Conservation (phyloP, 2,329 filamentous ascomycete species). For the Fusarium sp. region DNA sequence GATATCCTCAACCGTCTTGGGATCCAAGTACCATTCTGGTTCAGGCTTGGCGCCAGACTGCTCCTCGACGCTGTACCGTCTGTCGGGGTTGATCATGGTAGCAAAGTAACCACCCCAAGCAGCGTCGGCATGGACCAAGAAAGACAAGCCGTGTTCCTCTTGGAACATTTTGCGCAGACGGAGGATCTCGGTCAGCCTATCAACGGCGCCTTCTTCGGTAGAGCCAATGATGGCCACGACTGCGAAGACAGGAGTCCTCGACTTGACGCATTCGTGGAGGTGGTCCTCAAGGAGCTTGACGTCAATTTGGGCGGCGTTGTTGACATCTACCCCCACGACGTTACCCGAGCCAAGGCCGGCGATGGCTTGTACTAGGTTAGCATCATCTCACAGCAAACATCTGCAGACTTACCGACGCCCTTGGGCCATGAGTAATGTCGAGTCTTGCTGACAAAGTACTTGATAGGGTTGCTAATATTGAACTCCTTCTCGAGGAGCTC, state of each 20-base stretch:
- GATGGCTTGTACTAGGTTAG: slow-evolving; percentile 48
- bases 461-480: slow-evolving; percentile 45
- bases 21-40: slow-evolving; percentile 50
- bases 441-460: slow-evolving; percentile 55
- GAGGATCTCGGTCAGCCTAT: slow-evolving; percentile 53
- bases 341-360: slow-evolving; percentile 58
- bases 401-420: slow-evolving; percentile 50
- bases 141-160: slow-evolving; percentile 54
- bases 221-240: slow-evolving; percentile 60
- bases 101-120: slow-evolving; percentile 64
- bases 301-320: slow-evolving; percentile 54
- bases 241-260: slow-evolving; percentile 52
- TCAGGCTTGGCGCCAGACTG: slow-evolving; percentile 36
- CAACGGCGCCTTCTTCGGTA: slow-evolving; percentile 61
- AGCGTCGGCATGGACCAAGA: slow-evolving; percentile 59
- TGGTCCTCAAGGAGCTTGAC: slow-evolving; percentile 47
- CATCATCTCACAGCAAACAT: too few relatives aligned
- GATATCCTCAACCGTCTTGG: slow-evolving; percentile 54
- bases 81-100: slow-evolving; percentile 54
- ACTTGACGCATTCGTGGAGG: slow-evolving; percentile 48
- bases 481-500: slow-evolving; percentile 52
- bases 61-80: slow-evolving; percentile 17
- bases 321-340: slow-evolving; percentile 54
- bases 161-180: slow-evolving; percentile 55
- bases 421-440: slow-evolving; percentile 63